These are phyloP conservation scores for Apiospora arundinis DNA, from an alignment of 2,329 filamentous ascomycete species.

Conservation along the genomic window DNA sequence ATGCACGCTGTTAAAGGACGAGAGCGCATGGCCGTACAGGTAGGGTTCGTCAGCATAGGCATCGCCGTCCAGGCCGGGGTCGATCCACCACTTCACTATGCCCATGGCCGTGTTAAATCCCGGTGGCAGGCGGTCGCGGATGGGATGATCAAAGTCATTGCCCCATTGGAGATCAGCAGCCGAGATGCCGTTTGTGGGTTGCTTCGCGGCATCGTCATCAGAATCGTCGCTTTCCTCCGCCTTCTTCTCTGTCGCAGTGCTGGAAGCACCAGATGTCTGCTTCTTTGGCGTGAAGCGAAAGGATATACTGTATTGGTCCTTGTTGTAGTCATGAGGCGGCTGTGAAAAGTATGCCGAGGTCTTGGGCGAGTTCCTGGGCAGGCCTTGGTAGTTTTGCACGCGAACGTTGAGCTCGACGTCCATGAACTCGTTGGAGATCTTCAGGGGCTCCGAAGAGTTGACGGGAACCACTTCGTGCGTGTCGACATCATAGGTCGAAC, in stretches of 20 bases:
- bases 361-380: constrained; percentile 71
- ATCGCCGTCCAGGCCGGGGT: constrained; percentile 90
- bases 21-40: constrained; percentile 82
- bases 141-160: constrained; percentile 93
- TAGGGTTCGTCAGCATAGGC: constrained; percentile 86
- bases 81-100: constrained; percentile 88
- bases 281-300: constrained; percentile 79
- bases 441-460: constrained; percentile 69
- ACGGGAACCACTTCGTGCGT: constrained; percentile 78
- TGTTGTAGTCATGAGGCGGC: constrained; percentile 67
- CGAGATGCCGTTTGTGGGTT: constrained; percentile 56
- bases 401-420: constrained; percentile 76
- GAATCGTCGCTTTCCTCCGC: constrained; percentile 25
- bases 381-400: constrained; percentile 70
- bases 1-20: constrained; percentile 78
- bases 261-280: constrained; percentile 24
- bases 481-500: constrained; percentile 74
- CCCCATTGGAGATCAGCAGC: constrained; percentile 85
- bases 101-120: constrained; percentile 86
- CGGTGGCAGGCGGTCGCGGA: constrained; percentile 83
- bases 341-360: constrained; percentile 80
- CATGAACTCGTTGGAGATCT: constrained; percentile 68
- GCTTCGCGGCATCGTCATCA: constrained; percentile 26
- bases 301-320: constrained; percentile 85
- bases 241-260: constrained; percentile 19